Percentiles rank a stretch among this genome's conserved stretches.
Evolutionary conservation across 768 basidiomycete genomes (phyloP).

Genomic region (Gautieria morchelliformis): DNA sequence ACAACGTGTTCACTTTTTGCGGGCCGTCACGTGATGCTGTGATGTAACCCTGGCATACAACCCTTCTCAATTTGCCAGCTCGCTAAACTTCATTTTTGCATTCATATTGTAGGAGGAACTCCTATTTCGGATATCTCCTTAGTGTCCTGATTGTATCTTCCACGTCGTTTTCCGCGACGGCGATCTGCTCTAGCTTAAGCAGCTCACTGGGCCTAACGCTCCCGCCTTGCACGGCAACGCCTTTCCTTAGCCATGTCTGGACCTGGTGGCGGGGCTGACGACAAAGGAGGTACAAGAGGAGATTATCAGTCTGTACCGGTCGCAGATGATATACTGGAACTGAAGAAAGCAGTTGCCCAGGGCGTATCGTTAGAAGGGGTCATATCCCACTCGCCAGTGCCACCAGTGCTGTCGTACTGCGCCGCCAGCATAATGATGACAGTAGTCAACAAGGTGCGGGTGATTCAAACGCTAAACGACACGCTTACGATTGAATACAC

Average conservation of each 20-base stretch:
- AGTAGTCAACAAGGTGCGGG: slow-evolving; percentile 81
- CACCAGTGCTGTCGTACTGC: slow-evolving; percentile 85
- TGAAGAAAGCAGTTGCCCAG: slow-evolving; percentile 42
- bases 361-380: slow-evolving; percentile 21
- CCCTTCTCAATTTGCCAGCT: no score
- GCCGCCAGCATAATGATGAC: slow-evolving; percentile 94
- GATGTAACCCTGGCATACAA: no score
- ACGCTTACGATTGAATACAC: neutral
- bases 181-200: neutral
- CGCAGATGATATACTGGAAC: slow-evolving; percentile 37
- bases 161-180: no score
- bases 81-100: no score
- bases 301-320: slow-evolving; percentile 16
- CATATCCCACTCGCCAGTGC: slow-evolving; percentile 33
- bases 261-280: neutral
- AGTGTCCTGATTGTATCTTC: no score
- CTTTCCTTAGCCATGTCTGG: neutral
- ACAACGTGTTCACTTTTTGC: no score
- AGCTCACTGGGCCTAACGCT: neutral
- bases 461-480: neutral
- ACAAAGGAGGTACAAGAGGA: neutral
- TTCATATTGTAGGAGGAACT: no score
- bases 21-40: no score
- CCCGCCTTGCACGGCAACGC: neutral
- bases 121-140: no score